Conservation (phyloP, 1,284 basidiomycete species). For the Cryptococcus jaspeensis region DNA sequence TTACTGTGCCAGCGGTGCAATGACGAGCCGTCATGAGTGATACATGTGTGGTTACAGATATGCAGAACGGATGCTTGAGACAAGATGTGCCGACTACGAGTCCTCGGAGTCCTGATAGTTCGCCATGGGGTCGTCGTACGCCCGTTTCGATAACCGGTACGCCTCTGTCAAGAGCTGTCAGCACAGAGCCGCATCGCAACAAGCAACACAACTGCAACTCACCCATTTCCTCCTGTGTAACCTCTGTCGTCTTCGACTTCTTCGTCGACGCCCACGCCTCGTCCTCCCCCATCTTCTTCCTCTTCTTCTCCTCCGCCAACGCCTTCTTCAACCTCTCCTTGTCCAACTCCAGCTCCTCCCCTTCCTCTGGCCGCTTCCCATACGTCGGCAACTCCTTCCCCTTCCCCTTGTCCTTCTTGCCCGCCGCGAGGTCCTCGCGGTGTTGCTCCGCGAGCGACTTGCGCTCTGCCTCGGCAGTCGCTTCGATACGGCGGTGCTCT, state of each 20-base stretch:
- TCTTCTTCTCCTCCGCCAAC: constrained; percentile 74
- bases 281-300: constrained; percentile 61
- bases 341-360: constrained; percentile 66
- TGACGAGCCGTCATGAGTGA: too few relatives aligned
- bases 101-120: constrained; percentile 47
- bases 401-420: constrained; percentile 46
- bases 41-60: constrained; percentile 1
- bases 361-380: constrained; percentile 64
- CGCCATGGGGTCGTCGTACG: constrained; percentile 53
- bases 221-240: constrained; percentile 92
- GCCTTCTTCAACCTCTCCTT: constrained; percentile 67
- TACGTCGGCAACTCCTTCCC: constrained; percentile 55
- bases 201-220: constrained; percentile 42
- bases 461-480: constrained; percentile 31
- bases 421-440: constrained; percentile 35
- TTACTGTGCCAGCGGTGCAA: too few relatives aligned
- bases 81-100: neutral
- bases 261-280: constrained; percentile 53
- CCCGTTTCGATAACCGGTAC: constrained; percentile 45
- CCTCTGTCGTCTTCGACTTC: constrained; percentile 59
- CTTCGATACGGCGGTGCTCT: constrained; percentile 39
- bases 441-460: constrained; percentile 50
- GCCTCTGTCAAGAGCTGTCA: constrained; percentile 37
- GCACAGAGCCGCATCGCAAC: neutral
- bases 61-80: neutral